Evolutionary conservation across 202 grass and related monocot genomes (phyloP).

Genomic region (Zizania palustris): DNA sequence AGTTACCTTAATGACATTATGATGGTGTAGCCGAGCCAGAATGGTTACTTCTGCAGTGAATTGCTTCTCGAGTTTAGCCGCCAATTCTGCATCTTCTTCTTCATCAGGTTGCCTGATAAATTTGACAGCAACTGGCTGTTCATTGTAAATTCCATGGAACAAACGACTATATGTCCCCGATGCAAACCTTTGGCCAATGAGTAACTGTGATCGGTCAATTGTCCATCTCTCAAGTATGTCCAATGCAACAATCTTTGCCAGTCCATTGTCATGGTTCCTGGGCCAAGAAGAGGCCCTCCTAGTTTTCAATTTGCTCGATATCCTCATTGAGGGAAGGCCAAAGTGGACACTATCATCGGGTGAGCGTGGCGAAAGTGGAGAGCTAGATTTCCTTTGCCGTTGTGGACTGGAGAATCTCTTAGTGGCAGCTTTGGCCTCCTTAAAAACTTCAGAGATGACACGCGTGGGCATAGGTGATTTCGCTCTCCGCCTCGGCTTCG

Average conservation of each 20-base stretch:
- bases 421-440: constrained; percentile 68
- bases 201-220: constrained; percentile 70
- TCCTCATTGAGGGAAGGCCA: constrained; percentile 42
- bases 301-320: constrained; percentile 30
- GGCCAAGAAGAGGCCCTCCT: constrained; percentile 59
- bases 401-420: constrained; percentile 93
- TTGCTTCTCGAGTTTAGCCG: constrained; percentile 78
- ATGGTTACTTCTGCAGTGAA: constrained; percentile 83
- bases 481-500: constrained; percentile 58
- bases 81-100: constrained; percentile 62
- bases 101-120: constrained; percentile 85
- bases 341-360: constrained; percentile 37
- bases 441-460: constrained; percentile 74
- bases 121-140: constrained; percentile 80
- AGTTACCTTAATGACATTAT: constrained; percentile 84
- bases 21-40: constrained; percentile 81
- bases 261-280: constrained; percentile 42
- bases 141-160: constrained; percentile 85
- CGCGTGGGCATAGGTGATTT: constrained; percentile 66
- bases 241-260: constrained; percentile 62
- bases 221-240: constrained; percentile 80
- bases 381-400: constrained; percentile 50
- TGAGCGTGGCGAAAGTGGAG: constrained; percentile 26
- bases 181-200: constrained; percentile 79
- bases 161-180: constrained; percentile 81